Evolutionary conservation across 164 flowering plant species (phyloP).

Genomic region (Annona cherimola): DNA sequence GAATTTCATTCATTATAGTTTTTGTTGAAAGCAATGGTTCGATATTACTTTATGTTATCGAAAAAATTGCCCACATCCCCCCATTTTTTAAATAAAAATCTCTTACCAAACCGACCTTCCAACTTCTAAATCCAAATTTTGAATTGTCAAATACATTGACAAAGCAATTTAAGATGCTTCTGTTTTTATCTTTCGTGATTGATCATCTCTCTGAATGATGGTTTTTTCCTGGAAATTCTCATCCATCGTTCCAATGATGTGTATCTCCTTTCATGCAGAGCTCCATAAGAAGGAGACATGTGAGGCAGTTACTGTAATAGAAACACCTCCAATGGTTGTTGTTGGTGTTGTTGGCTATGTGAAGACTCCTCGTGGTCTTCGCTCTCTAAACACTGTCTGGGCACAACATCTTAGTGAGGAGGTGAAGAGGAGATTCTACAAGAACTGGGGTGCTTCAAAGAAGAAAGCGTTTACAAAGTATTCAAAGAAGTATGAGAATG

Average conservation of each 20-base stretch:
- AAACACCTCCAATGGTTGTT: slow-evolving; percentile 63
- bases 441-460: slow-evolving; percentile 68
- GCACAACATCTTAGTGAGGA: slow-evolving; percentile 79
- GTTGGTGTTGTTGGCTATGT: slow-evolving; percentile 69
- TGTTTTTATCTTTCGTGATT: neutral
- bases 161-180: neutral
- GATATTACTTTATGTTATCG: too few relatives aligned
- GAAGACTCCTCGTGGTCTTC: slow-evolving; percentile 60
- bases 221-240: neutral
- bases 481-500: slow-evolving; percentile 56
- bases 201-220: neutral
- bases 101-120: neutral
- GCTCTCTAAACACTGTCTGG: slow-evolving; percentile 56
- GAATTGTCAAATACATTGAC: neutral
- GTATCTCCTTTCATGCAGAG: slow-evolving; percentile 24
- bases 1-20: too few relatives aligned
- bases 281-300: slow-evolving; percentile 79
- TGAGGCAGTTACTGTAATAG: slow-evolving; percentile 66
- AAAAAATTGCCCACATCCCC: too few relatives aligned
- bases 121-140: neutral
- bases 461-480: slow-evolving; percentile 66
- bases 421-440: slow-evolving; percentile 61
- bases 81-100: too few relatives aligned
- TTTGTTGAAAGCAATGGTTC: too few relatives aligned
- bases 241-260: neutral